These are phyloP conservation scores for Emergomyces africanus DNA, from an alignment of 2,329 filamentous ascomycete species.

Conservation along the genomic window DNA sequence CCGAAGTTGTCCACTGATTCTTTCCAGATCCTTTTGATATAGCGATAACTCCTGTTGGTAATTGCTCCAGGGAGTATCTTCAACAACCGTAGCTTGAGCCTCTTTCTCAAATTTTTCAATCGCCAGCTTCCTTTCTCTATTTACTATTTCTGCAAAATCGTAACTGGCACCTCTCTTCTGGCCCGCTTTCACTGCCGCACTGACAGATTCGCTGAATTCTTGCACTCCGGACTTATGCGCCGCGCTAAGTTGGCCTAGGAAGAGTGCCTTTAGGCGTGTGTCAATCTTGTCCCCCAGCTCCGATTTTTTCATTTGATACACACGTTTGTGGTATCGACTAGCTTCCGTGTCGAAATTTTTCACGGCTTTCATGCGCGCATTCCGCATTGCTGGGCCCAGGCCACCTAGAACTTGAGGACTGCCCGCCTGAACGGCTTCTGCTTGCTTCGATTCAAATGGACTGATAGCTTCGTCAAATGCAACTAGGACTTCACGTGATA, in stretches of 20 bases:
- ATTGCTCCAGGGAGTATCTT: constrained; percentile 75
- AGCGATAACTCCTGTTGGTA: constrained; percentile 67
- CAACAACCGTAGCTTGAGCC: constrained; percentile 60
- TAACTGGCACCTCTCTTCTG: constrained; percentile 86
- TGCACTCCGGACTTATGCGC: constrained; percentile 79
- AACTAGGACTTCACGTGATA: constrained; percentile 74
- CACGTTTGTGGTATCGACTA: constrained; percentile 90
- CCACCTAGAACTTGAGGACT: constrained; percentile 59
- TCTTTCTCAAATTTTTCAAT: constrained; percentile 63
- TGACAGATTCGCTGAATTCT: constrained; percentile 77
- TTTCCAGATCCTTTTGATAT: constrained; percentile 82
- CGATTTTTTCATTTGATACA: constrained; percentile 71
- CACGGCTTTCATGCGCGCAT: constrained; percentile 58
- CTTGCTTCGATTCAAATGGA: constrained; percentile 78
- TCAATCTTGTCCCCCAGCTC: constrained; percentile 85
- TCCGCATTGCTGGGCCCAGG: constrained; percentile 60
- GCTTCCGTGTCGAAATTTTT: constrained; percentile 83
- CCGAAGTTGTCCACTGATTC: constrained; percentile 69
- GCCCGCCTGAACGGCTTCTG: constrained; percentile 59
- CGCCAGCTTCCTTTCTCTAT: constrained; percentile 64
- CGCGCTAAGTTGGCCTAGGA: constrained; percentile 74
- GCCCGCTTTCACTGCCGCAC: constrained; percentile 72
- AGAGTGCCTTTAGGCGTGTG: constrained; percentile 72
- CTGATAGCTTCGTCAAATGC: constrained; percentile 69
- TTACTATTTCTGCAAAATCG: constrained; percentile 91